These are phyloP conservation scores for Euryodendron excelsum DNA, from an alignment of 148 eudicot species.

Conservation along the genomic window DNA sequence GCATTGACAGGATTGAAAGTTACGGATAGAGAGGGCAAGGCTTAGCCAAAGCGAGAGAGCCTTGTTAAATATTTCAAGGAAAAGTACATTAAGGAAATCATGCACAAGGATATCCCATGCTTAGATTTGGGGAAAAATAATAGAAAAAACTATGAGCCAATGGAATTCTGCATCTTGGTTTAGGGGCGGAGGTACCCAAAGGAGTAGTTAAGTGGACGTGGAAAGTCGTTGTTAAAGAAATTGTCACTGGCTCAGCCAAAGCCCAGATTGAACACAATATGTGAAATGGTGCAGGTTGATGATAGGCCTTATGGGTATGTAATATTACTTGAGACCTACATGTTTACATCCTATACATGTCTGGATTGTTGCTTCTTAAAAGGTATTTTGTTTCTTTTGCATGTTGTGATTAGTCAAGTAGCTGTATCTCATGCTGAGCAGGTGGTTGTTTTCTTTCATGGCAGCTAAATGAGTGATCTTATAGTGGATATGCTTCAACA, in stretches of 20 bases:
- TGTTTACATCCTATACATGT: neutral
- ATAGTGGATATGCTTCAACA: neutral
- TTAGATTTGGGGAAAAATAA: conserved; percentile 47
- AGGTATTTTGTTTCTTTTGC: neutral
- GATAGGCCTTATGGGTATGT: conserved; percentile 65
- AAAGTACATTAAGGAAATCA: conserved; percentile 31
- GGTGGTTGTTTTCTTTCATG: neutral
- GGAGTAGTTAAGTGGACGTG: conserved; percentile 37
- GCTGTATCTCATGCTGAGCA: neutral
- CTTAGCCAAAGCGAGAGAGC: conserved; percentile 17
- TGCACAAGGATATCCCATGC: conserved; percentile 37
- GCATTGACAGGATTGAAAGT: no score
- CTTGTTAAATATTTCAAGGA: conserved; percentile 48
- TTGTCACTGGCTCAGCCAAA: conserved; percentile 42
- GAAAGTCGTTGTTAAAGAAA: conserved; percentile 27
- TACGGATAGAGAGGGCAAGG: conserved; percentile 40
- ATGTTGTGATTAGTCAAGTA: conserved; percentile 1
- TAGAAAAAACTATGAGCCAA: conserved; percentile 43
- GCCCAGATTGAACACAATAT: conserved; percentile 36
- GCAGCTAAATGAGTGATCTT: neutral
- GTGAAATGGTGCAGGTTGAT: conserved; percentile 36
- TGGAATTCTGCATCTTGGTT: conserved; percentile 61
- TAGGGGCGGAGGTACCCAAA: conserved; percentile 64
- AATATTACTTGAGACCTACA: neutral
- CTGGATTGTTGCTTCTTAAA: neutral